phyloP scores from a whole-genome alignment of 2,329 filamentous ascomycete genomes.

The Cadophora sp. region DNA sequence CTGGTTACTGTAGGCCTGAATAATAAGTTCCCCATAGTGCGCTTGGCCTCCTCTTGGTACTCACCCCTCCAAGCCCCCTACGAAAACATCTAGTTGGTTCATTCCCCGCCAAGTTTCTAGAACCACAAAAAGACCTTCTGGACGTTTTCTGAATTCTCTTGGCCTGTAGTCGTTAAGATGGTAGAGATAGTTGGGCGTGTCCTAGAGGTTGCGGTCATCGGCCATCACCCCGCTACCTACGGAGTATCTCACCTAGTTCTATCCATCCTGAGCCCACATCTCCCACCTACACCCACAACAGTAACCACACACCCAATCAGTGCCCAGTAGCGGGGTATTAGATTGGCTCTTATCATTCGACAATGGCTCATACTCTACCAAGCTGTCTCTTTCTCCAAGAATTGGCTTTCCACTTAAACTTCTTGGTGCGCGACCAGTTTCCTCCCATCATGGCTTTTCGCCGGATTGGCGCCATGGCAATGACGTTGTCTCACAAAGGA shows the following conservation, averaged over 20 bases:
- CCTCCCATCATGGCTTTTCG: slow-evolving; percentile 3
- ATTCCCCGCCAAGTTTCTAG: slow-evolving; percentile 11
- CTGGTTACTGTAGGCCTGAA: no score
- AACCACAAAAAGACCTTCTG: neutral
- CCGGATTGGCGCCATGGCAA: slow-evolving; percentile 11
- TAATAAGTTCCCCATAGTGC: neutral
- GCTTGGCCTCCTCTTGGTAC: slow-evolving; percentile 8
- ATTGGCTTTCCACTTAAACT: neutral
- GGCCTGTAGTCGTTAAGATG: no score
- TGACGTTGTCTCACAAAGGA: slow-evolving; percentile 9
- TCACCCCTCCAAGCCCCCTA: neutral
- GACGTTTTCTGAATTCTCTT: neutral
- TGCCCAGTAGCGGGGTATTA: slow-evolving; percentile 8
- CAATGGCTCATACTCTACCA: neutral
- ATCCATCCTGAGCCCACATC: neutral
- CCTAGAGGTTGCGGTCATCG: neutral
- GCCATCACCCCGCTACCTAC: slow-evolving; percentile 15
- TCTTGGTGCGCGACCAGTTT: neutral
- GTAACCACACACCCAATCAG: neutral
- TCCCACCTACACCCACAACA: neutral
- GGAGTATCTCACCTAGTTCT: neutral
- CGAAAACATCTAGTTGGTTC: slow-evolving; percentile 9
- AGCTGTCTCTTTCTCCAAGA: slow-evolving; percentile 10
- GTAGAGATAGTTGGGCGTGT: neutral
- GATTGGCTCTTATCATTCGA: slow-evolving; percentile 1